Conservation (phyloP, 805 yeast genomes). For the Sugiyamaella floridensis region DNA sequence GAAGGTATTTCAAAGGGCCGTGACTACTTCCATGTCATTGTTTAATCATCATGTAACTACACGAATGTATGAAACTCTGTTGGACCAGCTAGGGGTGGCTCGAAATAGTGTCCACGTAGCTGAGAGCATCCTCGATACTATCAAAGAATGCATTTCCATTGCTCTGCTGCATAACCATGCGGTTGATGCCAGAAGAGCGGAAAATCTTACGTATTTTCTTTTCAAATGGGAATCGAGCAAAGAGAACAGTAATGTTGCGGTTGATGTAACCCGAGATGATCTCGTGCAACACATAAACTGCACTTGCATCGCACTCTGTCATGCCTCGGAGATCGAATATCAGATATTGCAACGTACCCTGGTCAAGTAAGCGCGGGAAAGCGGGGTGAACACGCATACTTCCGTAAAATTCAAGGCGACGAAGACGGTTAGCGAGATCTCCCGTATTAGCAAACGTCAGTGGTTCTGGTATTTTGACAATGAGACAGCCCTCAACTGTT, state of each 20-base stretch:
- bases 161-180: constrained; percentile 28
- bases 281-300: constrained; percentile 62
- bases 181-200: constrained; percentile 48
- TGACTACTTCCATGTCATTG: constrained; percentile 55
- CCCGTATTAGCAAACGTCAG: constrained; percentile 80
- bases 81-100: background rate
- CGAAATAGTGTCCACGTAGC: constrained; percentile 14
- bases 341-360: constrained; percentile 46
- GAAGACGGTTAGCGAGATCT: constrained; percentile 60
- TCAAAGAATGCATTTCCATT: constrained; percentile 36
- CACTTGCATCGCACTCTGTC: constrained; percentile 73
- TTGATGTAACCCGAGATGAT: constrained; percentile 48
- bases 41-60: constrained; percentile 20
- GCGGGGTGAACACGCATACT: constrained; percentile 73
- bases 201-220: constrained; percentile 44
- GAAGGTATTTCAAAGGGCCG: constrained; percentile 56
- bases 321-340: constrained; percentile 76
- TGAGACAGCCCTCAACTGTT: constrained; percentile 61
- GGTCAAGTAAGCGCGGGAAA: constrained; percentile 44
- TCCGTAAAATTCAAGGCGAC: constrained; percentile 70
- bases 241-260: constrained; percentile 51
- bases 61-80: background rate
- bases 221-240: constrained; percentile 52
- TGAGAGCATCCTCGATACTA: constrained; percentile 53
- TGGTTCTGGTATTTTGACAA: constrained; percentile 82